Percentiles rank a stretch among this genome's conserved stretches.
Evolutionary conservation across 768 basidiomycete genomes (phyloP).

Genomic region (Infundibulicybe gibba): DNA sequence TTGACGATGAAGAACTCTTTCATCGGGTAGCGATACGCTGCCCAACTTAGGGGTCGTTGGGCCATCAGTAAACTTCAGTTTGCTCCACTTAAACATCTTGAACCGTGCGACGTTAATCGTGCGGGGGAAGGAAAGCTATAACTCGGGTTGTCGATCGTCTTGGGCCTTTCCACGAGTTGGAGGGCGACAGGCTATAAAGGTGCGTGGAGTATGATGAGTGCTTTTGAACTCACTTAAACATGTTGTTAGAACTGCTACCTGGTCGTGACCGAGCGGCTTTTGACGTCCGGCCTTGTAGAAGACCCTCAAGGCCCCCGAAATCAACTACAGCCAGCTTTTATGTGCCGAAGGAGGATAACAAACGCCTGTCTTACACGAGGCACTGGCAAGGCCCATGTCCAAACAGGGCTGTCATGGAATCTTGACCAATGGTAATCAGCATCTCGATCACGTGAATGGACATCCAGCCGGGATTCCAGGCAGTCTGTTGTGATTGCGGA

Average conservation of each 20-base stretch:
- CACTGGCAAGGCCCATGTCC: slow-evolving; percentile 16
- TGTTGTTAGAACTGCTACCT: slow-evolving; percentile 17
- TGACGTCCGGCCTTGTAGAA: slow-evolving; percentile 24
- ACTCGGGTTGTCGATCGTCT: slow-evolving; percentile 20
- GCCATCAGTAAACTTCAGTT: slow-evolving; percentile 15
- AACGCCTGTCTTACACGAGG: slow-evolving; percentile 29
- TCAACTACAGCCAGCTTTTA: slow-evolving; percentile 23
- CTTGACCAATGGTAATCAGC: slow-evolving; percentile 4
- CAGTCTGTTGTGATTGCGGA: too few relatives aligned
- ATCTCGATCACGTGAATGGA: slow-evolving; percentile 16
- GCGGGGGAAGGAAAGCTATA: slow-evolving; percentile 17
- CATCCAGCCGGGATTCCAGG: too few relatives aligned
- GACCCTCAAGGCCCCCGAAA: slow-evolving; percentile 23
- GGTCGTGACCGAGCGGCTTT: slow-evolving; percentile 18
- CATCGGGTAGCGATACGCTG: slow-evolving; percentile 25
- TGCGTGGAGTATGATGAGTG: slow-evolving; percentile 15
- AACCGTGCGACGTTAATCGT: slow-evolving; percentile 11
- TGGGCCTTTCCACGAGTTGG: slow-evolving; percentile 28
- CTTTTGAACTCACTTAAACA: slow-evolving; percentile 6
- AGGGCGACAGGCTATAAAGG: slow-evolving; percentile 21
- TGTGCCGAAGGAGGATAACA: slow-evolving; percentile 15
- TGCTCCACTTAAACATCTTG: slow-evolving; percentile 32
- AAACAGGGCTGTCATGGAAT: slow-evolving; percentile 9
- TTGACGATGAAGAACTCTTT: slow-evolving; percentile 10
- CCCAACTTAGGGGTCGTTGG: slow-evolving; percentile 29